Percentiles rank a stretch among this genome's conserved stretches.
Conservation (phyloP, 2,329 filamentous ascomycete genomes). For the Byssochlamys sp. region DNA sequence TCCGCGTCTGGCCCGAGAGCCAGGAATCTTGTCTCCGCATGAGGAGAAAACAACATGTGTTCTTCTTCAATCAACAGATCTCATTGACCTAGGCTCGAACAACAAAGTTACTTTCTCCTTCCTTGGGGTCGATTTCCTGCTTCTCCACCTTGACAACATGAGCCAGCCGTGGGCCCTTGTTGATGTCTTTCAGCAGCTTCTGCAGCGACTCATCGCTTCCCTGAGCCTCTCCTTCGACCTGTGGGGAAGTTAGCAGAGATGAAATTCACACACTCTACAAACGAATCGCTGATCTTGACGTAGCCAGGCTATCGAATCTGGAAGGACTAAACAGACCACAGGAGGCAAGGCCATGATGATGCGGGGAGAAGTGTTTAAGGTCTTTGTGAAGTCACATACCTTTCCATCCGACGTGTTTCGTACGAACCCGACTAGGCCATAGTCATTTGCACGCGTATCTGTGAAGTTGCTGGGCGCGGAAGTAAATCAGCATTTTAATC, state of each 20-base stretch:
- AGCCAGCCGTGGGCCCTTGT: constrained; percentile 63
- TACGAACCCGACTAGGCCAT: constrained; percentile 41
- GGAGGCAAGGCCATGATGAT: not conserved
- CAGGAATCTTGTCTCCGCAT: not conserved
- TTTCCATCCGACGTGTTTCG: constrained; percentile 39
- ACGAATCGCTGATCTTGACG: not conserved
- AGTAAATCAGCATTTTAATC: not conserved
- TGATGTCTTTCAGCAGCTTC: constrained; percentile 63
- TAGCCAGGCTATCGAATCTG: not conserved
- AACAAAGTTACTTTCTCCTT: constrained; percentile 59
- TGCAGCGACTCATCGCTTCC: constrained; percentile 56
- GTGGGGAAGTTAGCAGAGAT: not conserved
- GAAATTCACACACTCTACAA: no score
- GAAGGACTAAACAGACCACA: not conserved
- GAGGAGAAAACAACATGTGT: not conserved
- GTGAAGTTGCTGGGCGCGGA: constrained; percentile 29
- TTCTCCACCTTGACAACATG: constrained; percentile 66
- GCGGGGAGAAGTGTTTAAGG: not conserved
- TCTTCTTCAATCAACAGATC: not conserved
- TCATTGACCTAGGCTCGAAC: constrained; percentile 26
- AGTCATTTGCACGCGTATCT: constrained; percentile 32
- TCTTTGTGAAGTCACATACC: constrained; percentile 15
- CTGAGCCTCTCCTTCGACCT: constrained; percentile 88
- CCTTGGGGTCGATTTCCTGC: constrained; percentile 53
- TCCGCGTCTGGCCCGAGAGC: not conserved